These are phyloP conservation scores for Samsoniella hepiali DNA, from an alignment of 2,329 filamentous ascomycete genomes.

Conservation along the genomic window DNA sequence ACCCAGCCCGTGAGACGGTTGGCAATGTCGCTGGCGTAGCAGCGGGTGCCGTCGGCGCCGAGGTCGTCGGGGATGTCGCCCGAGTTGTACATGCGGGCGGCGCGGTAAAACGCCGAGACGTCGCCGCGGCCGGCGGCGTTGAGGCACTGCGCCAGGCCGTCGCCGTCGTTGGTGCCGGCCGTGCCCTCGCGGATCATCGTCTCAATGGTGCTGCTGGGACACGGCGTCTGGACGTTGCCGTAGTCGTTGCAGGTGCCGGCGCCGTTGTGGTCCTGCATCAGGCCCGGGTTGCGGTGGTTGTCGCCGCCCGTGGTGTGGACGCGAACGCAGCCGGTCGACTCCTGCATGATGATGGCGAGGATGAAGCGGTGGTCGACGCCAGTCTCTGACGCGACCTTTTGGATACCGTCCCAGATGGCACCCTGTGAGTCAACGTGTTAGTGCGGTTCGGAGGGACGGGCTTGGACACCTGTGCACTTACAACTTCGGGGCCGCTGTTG, in stretches of 20 bases:
- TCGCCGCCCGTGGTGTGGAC: constrained; percentile 31
- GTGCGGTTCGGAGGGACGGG: background rate
- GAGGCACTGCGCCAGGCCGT: constrained; percentile 40
- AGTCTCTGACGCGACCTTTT: constrained; percentile 27
- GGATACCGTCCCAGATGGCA: constrained; percentile 32
- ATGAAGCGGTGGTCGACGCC: constrained; percentile 40
- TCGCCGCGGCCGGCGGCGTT: constrained; percentile 28
- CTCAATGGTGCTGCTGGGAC: constrained; percentile 24
- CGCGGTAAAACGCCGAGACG: constrained; percentile 41
- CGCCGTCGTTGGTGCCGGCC: constrained; percentile 37
- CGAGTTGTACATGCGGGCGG: constrained; percentile 47
- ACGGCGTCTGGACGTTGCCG: constrained; percentile 23
- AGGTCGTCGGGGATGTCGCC: constrained; percentile 34
- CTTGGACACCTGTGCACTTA: background rate
- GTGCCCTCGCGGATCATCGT: constrained; percentile 40
- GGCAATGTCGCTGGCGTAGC: constrained; percentile 50
- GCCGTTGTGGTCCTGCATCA: constrained; percentile 38
- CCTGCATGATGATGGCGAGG: constrained; percentile 42
- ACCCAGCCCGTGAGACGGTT: constrained; percentile 23
- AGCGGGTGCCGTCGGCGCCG: constrained; percentile 42
- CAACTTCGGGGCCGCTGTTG: constrained; percentile 24
- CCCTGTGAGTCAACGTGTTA: constrained; percentile 6
- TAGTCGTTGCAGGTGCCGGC: constrained; percentile 34
- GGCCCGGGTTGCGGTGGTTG: constrained; percentile 40
- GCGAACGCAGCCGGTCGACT: constrained; percentile 43